Evolutionary conservation across 2,329 filamentous ascomycete genomes (phyloP), one percentile per base, ranked within the genome.

Genomic region (Bisporella sp.): DNA sequence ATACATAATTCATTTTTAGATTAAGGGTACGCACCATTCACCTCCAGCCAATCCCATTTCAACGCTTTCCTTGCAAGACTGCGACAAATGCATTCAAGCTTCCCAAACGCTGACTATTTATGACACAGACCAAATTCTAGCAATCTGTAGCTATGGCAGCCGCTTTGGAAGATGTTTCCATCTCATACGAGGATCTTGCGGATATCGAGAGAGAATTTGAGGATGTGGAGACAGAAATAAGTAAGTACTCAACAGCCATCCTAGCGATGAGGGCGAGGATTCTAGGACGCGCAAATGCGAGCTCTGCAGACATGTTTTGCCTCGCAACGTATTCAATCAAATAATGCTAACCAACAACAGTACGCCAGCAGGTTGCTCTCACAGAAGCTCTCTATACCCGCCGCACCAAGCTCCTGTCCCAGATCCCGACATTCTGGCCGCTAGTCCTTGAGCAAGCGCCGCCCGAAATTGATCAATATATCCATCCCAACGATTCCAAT

Each of bases 371-470:
- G 68, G 78, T 85, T 60, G 71, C 77, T 57, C 75, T 90, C 60
- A 79, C 81, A 62, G 73, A 76, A 54, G 77, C 85, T 42, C 78
- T 95, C 54, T 96, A 89, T 74, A 76, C 79, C 62, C 87, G 87
- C 71, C 89, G 92, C 66, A 75, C 80, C 58, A 77, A 80, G 60
- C 70, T 89, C 57, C 74, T 93, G 57, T 69, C 78, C 56, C 76
- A 84, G 64, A 91, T 96, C 64, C 80, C 82, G 60, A 82, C 88
- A 73, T 99, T 97, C 81, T 97, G 93, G 93, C 77, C 88, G n/a
- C 80, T 95, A 52, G 91, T 96, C 51, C 78, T 97, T 67, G 88
- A 95, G 73, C 85, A 90, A 71, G 84, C 87, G 3, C 90, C 91
- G 2, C 77, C 79, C 44, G 89, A 96, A 56, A 79, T 99, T 60